Conservation (phyloP, 345 rosid genomes). For the Linum lewisii region DNA sequence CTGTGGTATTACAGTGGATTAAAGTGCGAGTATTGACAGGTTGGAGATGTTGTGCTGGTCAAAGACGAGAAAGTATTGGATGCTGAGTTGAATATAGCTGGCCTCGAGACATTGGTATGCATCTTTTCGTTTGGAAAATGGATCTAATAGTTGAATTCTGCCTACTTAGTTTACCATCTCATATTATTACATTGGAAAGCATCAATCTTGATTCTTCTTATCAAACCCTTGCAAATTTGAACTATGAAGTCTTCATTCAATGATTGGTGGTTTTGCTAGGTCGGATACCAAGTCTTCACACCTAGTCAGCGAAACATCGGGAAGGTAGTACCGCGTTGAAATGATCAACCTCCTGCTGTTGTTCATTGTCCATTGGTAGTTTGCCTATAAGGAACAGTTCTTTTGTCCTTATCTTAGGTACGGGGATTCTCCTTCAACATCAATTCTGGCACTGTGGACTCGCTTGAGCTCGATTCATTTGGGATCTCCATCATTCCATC, state of each 20-base stretch:
- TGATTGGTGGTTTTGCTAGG: slow-evolving; percentile 37
- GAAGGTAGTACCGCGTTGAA: slow-evolving; percentile 38
- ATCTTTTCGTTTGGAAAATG: not conserved
- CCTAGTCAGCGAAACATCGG: slow-evolving; percentile 51
- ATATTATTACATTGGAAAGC: not conserved
- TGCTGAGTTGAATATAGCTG: slow-evolving; percentile 49
- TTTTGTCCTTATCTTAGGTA: slow-evolving; percentile 32
- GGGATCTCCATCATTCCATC: slow-evolving; percentile 85
- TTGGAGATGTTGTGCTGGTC: slow-evolving; percentile 85
- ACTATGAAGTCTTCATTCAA: slow-evolving; percentile 18
- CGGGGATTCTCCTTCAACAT: slow-evolving; percentile 76
- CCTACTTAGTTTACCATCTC: not conserved
- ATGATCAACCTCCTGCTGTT: slow-evolving; percentile 5
- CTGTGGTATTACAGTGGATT: not conserved
- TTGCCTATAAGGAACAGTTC: not conserved
- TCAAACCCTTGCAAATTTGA: too few species aligned
- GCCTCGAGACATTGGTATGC: slow-evolving; percentile 80
- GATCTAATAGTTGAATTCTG: not conserved
- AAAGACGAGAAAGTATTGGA: slow-evolving; percentile 53
- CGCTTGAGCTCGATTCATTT: slow-evolving; percentile 81
- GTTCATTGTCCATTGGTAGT: not conserved
- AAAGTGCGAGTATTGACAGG: slow-evolving; percentile 27
- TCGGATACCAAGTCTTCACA: slow-evolving; percentile 77
- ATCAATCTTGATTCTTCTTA: not conserved
- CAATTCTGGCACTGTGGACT: slow-evolving; percentile 64